A percentile compares a stretch with the other conserved stretches of the same genome.
Conservation (phyloP, 768 basidiomycete genomes). For the Auricularia auricula-judae region DNA sequence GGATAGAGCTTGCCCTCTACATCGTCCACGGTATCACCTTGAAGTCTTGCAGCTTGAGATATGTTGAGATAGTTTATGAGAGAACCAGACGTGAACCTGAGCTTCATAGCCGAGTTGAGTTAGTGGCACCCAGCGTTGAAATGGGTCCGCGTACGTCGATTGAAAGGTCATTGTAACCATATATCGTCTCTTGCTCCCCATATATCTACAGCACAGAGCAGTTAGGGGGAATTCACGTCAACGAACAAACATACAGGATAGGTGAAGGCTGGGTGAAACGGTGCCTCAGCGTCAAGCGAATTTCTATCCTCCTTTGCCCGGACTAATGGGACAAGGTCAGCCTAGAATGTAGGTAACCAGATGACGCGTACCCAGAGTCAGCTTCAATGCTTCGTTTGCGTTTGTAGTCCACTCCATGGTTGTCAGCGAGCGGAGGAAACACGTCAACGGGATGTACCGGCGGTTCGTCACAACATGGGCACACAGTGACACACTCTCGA, state of each 20-base stretch:
- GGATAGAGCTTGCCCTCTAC: constrained; percentile 65
- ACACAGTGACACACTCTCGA: too few relatives aligned
- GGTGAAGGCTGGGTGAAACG: constrained; percentile 79
- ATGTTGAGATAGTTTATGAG: constrained; percentile 66
- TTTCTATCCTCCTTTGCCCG: constrained; percentile 59
- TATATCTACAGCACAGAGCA: constrained; percentile 51
- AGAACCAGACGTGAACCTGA: constrained; percentile 82
- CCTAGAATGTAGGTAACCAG: background rate
- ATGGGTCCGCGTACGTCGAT: constrained; percentile 54
- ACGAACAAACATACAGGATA: constrained; percentile 58
- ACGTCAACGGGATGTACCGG: background rate
- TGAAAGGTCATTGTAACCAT: constrained; percentile 77
- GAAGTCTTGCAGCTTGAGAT: constrained; percentile 53
- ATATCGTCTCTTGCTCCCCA: constrained; percentile 93
- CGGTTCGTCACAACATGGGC: too few relatives aligned
- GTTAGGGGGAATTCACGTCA: background rate
- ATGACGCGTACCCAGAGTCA: constrained; percentile 55
- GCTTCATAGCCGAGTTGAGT: constrained; percentile 27
- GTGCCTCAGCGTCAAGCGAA: constrained; percentile 42
- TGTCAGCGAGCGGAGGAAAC: background rate
- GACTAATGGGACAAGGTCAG: constrained; percentile 30
- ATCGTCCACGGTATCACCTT: constrained; percentile 66
- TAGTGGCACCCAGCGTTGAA: constrained; percentile 1
- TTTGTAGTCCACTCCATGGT: constrained; percentile 59
- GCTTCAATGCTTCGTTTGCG: constrained; percentile 63